Conservation (phyloP, 768 basidiomycete species). For the Termitomyces sp. region DNA sequence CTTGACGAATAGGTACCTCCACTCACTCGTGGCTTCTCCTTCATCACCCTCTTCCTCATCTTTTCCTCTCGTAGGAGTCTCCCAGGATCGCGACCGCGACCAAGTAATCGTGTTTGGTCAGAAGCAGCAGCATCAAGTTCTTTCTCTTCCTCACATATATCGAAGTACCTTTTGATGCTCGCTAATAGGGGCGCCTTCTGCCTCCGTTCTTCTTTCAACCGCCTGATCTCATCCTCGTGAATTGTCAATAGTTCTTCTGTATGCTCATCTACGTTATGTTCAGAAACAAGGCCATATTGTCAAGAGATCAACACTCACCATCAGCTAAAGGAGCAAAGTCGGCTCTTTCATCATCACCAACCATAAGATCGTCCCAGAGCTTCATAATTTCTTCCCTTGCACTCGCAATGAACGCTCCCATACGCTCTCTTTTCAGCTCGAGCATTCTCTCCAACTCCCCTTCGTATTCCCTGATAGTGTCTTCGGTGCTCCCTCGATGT, state of each 20-base stretch:
- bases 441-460: conserved; percentile 89
- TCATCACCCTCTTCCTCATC: conserved; percentile 90
- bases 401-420: conserved; percentile 80
- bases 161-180: conserved; percentile 83
- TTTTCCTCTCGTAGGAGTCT: conserved; percentile 91
- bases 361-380: conserved; percentile 85
- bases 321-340: conserved; percentile 83
- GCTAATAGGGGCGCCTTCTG: conserved; percentile 74
- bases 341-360: conserved; percentile 76
- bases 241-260: conserved; percentile 83
- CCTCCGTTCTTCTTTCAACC: conserved; percentile 79
- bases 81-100: conserved; percentile 83
- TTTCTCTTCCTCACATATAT: conserved; percentile 86
- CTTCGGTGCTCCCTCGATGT: conserved; percentile 78
- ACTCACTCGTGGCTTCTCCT: conserved; percentile 89
- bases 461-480: conserved; percentile 78
- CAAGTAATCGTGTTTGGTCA: conserved; percentile 79
- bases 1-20: not conserved
- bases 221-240: conserved; percentile 82
- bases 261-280: conserved; percentile 59
- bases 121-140: conserved; percentile 78
- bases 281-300: not conserved
- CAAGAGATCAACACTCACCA: conserved; percentile 44
- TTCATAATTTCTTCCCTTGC: conserved; percentile 77
- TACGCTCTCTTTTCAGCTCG: conserved; percentile 81